Base-by-base conservation (phyloP, 2,329 filamentous ascomycete species). In the Geosmithia putterillii region DNA sequence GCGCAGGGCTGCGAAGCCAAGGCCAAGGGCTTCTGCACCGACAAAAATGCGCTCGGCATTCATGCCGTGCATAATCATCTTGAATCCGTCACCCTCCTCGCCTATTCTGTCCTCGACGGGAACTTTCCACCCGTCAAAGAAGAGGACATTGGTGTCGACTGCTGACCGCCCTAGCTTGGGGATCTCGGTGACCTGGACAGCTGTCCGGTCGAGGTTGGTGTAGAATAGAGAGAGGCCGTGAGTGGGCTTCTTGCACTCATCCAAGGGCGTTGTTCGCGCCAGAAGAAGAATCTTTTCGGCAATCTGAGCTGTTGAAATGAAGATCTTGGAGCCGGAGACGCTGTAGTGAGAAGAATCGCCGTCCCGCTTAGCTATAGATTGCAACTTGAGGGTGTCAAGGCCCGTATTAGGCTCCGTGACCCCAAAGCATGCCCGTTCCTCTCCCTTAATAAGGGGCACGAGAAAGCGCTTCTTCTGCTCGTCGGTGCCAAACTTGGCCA, bases 281-380 rank as follows among this genome's bases (percentile, higher is more conserved):
- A 94, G 71, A 0, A 94, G 69, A 4, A 92, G 79, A 85, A 94
- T 92, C 52, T 86, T 85, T 3, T 73, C 71, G 0, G 86, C 85
- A 1, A 90, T 82, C 57, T 92, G 85, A 0, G 86, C 86, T 42
- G 78, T 88, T 0, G 85, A 85, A 43, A 92, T 94, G 86, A 86
- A 94, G 44, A 90, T 89, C 64, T 94, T 94, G 56, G 90, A 84
- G 0, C 86, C 86, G 0, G 76, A 76, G 12, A 94, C 70, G 1
- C 63, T 67, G 56, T 88, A 94, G n/a, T 74, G 74, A 10, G 23
- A n/a, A n/a, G 28, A 37, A 18, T 76, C 73, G 2, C 47, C 43
- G 36, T 59, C 54, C 35, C 18, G 35, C 50, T 70, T 74, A 21
- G 86, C 85, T 5, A 64, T 62, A 0, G 85, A 90, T 34, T 69